These are phyloP conservation scores for Nicotiana otophora DNA, from an alignment of 257 asterid species.

Conservation along the genomic window DNA sequence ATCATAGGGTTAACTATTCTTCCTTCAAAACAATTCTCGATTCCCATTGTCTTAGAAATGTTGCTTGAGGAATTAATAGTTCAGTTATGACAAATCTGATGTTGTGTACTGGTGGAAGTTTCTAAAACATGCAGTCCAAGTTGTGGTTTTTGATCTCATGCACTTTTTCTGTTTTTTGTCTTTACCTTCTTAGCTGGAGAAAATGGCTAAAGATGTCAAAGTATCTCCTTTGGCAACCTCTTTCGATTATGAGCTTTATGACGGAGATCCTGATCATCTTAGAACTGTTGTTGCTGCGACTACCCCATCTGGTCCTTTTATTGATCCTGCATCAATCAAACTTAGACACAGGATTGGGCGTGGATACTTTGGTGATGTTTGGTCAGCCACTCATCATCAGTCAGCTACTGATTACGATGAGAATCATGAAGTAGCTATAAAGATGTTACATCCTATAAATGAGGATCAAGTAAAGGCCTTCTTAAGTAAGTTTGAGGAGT, in stretches of 20 bases:
- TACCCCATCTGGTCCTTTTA: slow-evolving; percentile 14
- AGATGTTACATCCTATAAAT: slow-evolving; percentile 45
- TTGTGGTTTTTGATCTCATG: not conserved
- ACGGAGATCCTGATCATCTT: slow-evolving; percentile 43
- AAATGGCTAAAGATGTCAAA: slow-evolving; percentile 23
- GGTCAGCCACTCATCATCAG: slow-evolving; percentile 65
- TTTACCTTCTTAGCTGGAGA: not conserved
- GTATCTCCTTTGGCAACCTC: slow-evolving; percentile 10
- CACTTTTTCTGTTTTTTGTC: not conserved
- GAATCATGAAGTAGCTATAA: slow-evolving; percentile 59
- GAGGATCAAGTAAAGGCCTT: slow-evolving; percentile 32
- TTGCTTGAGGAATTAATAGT: not conserved
- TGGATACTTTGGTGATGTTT: slow-evolving; percentile 63
- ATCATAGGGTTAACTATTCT: not conserved
- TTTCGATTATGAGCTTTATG: slow-evolving; percentile 37
- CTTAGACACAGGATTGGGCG: slow-evolving; percentile 57
- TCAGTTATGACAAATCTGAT: not conserved
- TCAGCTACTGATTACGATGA: slow-evolving; percentile 49
- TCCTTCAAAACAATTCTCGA: not conserved
- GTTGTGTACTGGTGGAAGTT: not conserved
- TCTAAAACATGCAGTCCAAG: not conserved
- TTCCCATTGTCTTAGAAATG: not conserved
- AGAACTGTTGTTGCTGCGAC: slow-evolving; percentile 29
- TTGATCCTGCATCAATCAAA: slow-evolving; percentile 46
- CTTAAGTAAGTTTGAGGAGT: slow-evolving; percentile 29